These are phyloP conservation scores for Jacaranda copaia DNA, from an alignment of 257 asterid genomes.

Conservation along the genomic window DNA sequence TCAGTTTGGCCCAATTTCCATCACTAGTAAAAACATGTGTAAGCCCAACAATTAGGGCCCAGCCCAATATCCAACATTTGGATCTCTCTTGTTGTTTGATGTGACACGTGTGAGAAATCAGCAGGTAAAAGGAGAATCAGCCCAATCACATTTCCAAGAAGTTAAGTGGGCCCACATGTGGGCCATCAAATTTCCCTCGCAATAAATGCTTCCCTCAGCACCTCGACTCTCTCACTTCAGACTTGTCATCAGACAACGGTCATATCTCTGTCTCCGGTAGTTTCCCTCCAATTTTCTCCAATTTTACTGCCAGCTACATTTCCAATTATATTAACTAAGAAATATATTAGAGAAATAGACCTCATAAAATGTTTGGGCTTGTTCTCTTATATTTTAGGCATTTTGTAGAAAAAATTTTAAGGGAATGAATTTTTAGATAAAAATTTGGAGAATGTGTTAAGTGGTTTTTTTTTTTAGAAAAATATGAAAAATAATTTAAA, in stretches of 20 bases:
- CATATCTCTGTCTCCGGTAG: slow-evolving; percentile 37
- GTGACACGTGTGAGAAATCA: slow-evolving; percentile 34
- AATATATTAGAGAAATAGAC: too few species aligned
- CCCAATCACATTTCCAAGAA: slow-evolving; percentile 48
- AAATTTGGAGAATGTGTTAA: too few species aligned
- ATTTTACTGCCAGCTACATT: neutral
- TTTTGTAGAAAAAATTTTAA: too few species aligned
- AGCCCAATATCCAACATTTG: slow-evolving; percentile 30
- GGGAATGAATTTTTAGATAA: too few species aligned
- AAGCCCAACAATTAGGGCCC: neutral
- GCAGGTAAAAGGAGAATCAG: neutral
- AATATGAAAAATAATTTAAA: too few species aligned
- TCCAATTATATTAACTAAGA: too few species aligned
- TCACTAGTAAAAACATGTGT: neutral
- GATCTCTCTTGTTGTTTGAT: neutral
- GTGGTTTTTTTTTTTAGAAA: too few species aligned
- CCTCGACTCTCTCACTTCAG: slow-evolving; percentile 29
- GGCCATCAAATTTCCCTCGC: slow-evolving; percentile 48
- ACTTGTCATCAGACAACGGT: slow-evolving; percentile 39
- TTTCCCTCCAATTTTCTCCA: slow-evolving; percentile 34
- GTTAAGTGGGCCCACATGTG: slow-evolving; percentile 31
- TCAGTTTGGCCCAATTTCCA: neutral
- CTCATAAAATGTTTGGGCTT: too few species aligned
- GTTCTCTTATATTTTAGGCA: too few species aligned
- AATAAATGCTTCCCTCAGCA: slow-evolving; percentile 42